phyloP scores from a whole-genome alignment of 495 filamentous ascomycete species.

The Zalerion maritima region DNA sequence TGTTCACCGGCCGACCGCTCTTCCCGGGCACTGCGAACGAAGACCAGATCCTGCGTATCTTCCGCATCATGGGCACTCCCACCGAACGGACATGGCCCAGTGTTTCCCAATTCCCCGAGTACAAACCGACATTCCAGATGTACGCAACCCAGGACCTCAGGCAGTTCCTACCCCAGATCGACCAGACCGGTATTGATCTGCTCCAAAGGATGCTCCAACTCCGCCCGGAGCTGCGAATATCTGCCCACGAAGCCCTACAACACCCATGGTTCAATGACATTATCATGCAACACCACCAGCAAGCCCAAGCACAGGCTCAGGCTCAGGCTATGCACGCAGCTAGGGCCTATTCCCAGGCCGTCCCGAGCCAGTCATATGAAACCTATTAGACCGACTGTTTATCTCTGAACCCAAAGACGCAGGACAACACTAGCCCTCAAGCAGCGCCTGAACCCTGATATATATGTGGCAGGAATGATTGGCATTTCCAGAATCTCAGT shows the following conservation, averaged over 20 bases:
- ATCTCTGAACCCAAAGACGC: too few species aligned
- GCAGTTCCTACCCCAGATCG: conserved; percentile 78
- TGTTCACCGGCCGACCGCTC: conserved; percentile 85
- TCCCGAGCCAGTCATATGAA: background rate
- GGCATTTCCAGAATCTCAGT: too few species aligned
- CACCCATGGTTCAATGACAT: conserved; percentile 74
- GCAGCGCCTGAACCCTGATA: too few species aligned
- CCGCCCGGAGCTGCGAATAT: conserved; percentile 80
- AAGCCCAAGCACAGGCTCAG: conserved; percentile 8
- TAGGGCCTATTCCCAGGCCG: background rate
- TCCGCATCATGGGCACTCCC: conserved; percentile 92
- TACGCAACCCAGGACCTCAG: conserved; percentile 88
- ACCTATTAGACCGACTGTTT: too few species aligned
- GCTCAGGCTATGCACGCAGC: conserved; percentile 1
- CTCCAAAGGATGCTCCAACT: conserved; percentile 83
- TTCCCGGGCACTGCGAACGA: conserved; percentile 95
- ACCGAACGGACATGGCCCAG: conserved; percentile 88
- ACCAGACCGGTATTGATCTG: conserved; percentile 70
- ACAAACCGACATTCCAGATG: conserved; percentile 84
- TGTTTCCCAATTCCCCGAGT: conserved; percentile 80
- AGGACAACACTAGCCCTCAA: too few species aligned
- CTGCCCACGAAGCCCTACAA: conserved; percentile 64
- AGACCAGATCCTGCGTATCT: conserved; percentile 89
- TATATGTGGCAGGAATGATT: too few species aligned
- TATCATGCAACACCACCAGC: conserved; percentile 21